Conservation (phyloP, 202 grass and related monocot species). For the Brachypodium distachyon region DNA sequence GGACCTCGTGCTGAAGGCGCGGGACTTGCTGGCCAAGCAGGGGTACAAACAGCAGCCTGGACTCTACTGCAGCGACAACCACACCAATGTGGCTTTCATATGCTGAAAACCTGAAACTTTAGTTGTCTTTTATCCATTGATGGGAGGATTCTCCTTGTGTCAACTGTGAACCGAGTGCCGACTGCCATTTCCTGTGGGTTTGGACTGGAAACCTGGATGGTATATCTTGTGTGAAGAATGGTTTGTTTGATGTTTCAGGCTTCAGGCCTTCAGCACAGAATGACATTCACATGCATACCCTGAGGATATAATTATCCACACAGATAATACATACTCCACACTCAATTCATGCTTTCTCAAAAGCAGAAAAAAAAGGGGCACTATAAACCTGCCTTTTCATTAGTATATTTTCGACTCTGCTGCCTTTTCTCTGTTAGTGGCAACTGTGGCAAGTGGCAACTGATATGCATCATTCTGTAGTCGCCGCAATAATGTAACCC, state of each 20-base stretch:
- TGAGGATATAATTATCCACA: neutral
- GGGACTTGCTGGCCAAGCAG: constrained; percentile 46
- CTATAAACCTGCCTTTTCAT: neutral
- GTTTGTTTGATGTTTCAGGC: neutral
- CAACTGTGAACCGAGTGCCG: neutral
- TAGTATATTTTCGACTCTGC: neutral
- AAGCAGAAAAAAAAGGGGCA: neutral
- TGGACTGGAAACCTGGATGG: neutral
- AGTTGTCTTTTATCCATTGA: neutral
- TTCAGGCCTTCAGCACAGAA: neutral
- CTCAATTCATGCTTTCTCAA: neutral
- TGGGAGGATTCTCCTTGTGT: neutral
- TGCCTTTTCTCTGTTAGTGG: neutral
- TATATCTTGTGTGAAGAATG: neutral
- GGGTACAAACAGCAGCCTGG: constrained; percentile 68
- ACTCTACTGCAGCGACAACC: constrained; percentile 67
- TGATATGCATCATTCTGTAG: neutral
- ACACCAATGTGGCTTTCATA: constrained; percentile 55
- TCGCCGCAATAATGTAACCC: no score
- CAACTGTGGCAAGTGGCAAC: neutral
- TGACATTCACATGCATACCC: neutral
- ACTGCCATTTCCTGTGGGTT: neutral
- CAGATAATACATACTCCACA: neutral
- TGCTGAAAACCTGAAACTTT: constrained; percentile 24
- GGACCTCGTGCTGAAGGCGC: constrained; percentile 44